Evolutionary conservation across 2,329 filamentous ascomycete genomes (phyloP).

Genomic region (Diaporthe ampelina): DNA sequence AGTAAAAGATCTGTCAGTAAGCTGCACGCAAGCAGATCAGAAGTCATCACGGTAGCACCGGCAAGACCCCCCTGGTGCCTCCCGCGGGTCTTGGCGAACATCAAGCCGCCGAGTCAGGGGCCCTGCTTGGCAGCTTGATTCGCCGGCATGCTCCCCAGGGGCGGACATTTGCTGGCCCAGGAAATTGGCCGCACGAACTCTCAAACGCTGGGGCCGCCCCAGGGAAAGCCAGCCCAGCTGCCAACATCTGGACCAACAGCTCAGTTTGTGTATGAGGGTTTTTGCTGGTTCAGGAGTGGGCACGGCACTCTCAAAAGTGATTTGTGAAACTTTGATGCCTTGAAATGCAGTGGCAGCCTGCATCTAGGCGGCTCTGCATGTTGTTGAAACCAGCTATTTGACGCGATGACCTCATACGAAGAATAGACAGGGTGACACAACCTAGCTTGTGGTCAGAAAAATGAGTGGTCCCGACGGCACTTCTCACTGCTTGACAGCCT

Average conservation of each 20-base stretch:
- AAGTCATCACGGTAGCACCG: constrained; percentile 27
- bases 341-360: constrained; percentile 1
- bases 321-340: constrained; percentile 19
- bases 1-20: constrained; percentile 25
- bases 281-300: background rate
- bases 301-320: background rate
- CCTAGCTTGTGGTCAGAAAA: background rate
- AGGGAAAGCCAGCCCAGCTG: background rate
- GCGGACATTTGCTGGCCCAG: constrained; percentile 31
- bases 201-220: constrained; percentile 22
- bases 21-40: constrained; percentile 8
- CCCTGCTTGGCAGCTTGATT: constrained; percentile 29
- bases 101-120: constrained; percentile 30
- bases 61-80: background rate
- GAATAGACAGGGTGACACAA: no score
- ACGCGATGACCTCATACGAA: background rate
- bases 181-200: constrained; percentile 27
- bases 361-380: background rate
- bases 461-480: background rate
- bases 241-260: background rate
- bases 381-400: background rate
- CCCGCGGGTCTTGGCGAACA: constrained; percentile 17
- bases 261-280: background rate
- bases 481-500: constrained; percentile 34
- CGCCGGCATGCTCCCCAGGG: background rate